phyloP scores from a whole-genome alignment of 805 yeast genomes.

The Hagleromyces aurorensis region DNA sequence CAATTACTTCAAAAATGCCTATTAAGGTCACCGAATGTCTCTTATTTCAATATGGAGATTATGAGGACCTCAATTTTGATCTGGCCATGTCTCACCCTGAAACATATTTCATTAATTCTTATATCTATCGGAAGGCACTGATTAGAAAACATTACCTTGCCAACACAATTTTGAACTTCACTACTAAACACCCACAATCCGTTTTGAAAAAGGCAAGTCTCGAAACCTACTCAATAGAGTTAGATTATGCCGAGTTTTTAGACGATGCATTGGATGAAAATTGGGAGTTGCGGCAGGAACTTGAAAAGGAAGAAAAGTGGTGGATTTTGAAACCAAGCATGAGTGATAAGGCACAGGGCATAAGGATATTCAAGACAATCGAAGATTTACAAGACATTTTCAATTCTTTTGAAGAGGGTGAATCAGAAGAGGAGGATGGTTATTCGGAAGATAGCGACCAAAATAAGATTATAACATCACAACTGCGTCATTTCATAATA shows the following conservation, averaged over 20 bases:
- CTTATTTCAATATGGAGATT: conserved; percentile 77
- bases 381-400: conserved; percentile 78
- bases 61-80: conserved; percentile 82
- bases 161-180: conserved; percentile 70
- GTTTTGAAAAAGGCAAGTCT: conserved; percentile 57
- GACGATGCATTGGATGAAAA: conserved; percentile 92
- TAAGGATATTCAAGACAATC: conserved; percentile 67
- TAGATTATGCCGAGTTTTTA: conserved; percentile 91
- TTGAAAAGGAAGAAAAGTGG: conserved; percentile 50
- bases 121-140: conserved; percentile 80
- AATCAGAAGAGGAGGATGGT: conserved; percentile 39
- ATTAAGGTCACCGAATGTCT: conserved; percentile 19
- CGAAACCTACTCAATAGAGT: conserved; percentile 68
- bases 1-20: conserved; percentile 24
- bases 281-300: conserved; percentile 76
- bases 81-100: conserved; percentile 30
- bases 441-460: conserved; percentile 23
- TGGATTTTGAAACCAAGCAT: conserved; percentile 95
- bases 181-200: conserved; percentile 67
- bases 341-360: conserved; percentile 97
- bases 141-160: conserved; percentile 86
- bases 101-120: conserved; percentile 64
- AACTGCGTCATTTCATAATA: conserved; percentile 81
- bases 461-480: conserved; percentile 74
- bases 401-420: conserved; percentile 77